phyloP scores from a whole-genome alignment of 768 basidiomycete genomes.

The Leucosporidium creatinivorum region DNA sequence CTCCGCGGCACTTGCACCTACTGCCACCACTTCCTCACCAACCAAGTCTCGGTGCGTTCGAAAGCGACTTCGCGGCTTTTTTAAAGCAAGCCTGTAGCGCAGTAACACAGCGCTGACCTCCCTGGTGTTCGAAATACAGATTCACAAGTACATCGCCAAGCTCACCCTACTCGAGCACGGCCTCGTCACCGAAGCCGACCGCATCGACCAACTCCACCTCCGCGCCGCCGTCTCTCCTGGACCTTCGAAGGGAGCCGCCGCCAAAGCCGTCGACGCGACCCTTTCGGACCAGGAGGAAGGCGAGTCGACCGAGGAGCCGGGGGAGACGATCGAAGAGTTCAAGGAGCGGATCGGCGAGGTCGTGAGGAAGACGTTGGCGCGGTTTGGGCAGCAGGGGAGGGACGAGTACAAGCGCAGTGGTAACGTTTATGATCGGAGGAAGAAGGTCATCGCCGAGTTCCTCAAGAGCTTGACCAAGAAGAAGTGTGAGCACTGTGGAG shows the following conservation, averaged over 20 bases:
- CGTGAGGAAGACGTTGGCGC: conserved; percentile 45
- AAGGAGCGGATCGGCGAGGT: conserved; percentile 57
- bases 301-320: conserved; percentile 48
- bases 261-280: conserved; percentile 42
- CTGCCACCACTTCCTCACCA: conserved; percentile 68
- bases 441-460: conserved; percentile 73
- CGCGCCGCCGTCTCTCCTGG: neutral
- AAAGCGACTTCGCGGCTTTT: neutral
- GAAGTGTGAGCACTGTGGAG: conserved; percentile 69
- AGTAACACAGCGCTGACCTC: conserved; percentile 1
- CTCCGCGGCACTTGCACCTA: conserved; percentile 83
- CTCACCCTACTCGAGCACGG: conserved; percentile 83
- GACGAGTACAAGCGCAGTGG: conserved; percentile 56
- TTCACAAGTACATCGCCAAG: conserved; percentile 76
- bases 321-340: conserved; percentile 54
- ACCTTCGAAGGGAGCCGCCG: conserved; percentile 43
- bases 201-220: conserved; percentile 51
- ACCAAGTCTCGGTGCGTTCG: conserved; percentile 47
- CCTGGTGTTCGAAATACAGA: conserved; percentile 44
- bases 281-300: conserved; percentile 42
- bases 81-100: neutral
- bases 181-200: conserved; percentile 69
- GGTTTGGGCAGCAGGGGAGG: conserved; percentile 42
- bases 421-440: conserved; percentile 77
- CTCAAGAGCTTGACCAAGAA: conserved; percentile 57